Conservation (phyloP, 148 eudicot genomes). For the Oxyria digyna region DNA sequence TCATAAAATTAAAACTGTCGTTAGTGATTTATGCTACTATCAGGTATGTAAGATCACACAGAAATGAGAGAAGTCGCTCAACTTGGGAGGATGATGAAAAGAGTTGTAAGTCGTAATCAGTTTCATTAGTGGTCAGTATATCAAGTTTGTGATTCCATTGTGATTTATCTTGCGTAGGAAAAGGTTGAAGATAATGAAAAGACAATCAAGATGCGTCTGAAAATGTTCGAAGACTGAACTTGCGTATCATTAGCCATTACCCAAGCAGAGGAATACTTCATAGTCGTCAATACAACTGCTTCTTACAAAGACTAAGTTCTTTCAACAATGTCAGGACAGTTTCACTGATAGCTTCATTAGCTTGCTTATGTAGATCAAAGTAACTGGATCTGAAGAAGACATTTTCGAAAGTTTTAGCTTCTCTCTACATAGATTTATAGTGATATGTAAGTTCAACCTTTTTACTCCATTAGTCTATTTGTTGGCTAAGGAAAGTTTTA, state of each 20-base stretch:
- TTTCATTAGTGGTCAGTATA: no score
- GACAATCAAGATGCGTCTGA: slow-evolving; percentile 65
- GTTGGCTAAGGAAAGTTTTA: slow-evolving; percentile 29
- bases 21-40: no score
- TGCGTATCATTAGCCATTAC: slow-evolving; percentile 77
- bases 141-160: slow-evolving; percentile 9
- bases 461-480: slow-evolving; percentile 8
- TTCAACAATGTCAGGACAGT: not conserved
- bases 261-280: slow-evolving; percentile 61
- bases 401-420: slow-evolving; percentile 57
- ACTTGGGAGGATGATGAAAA: slow-evolving; percentile 75
- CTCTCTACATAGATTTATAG: no score
- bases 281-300: slow-evolving; percentile 12
- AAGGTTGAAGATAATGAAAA: slow-evolving; percentile 77
- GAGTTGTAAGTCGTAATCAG: slow-evolving; percentile 71
- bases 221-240: slow-evolving; percentile 60
- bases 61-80: no score
- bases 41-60: no score
- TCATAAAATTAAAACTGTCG: no score
- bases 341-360: not conserved
- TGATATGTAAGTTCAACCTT: slow-evolving; percentile 3
- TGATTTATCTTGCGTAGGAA: slow-evolving; percentile 36
- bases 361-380: slow-evolving; percentile 46
- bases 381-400: slow-evolving; percentile 72
- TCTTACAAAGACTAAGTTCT: not conserved